These are phyloP conservation scores for Lipomyces japonicus DNA, from an alignment of 805 yeast genomes.

Conservation along the genomic window DNA sequence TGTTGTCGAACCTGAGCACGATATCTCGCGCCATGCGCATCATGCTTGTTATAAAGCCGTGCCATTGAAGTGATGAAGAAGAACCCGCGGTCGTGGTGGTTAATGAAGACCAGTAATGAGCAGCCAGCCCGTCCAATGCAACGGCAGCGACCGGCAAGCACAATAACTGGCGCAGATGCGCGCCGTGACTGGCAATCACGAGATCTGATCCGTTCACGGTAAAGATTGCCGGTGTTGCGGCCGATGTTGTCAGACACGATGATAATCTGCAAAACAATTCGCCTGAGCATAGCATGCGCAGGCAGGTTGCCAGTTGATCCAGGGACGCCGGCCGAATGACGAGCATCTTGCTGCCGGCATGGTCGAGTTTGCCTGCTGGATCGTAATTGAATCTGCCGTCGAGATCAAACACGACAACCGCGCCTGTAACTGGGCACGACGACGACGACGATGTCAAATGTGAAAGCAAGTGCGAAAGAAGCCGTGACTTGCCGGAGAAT, in stretches of 20 bases:
- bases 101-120: conserved; percentile 14
- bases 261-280: too few species aligned
- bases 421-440: background rate
- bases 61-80: background rate
- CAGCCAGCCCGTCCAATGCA: conserved; percentile 14
- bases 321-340: background rate
- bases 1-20: background rate
- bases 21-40: background rate
- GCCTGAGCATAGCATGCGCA: too few species aligned
- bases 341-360: background rate
- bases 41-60: background rate
- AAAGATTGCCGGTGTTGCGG: too few species aligned
- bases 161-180: background rate
- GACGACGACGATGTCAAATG: conserved; percentile 2
- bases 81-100: background rate
- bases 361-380: background rate
- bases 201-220: conserved; percentile 1
- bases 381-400: conserved; percentile 18
- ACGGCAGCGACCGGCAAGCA: conserved; percentile 1
- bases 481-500: conserved; percentile 19
- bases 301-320: background rate
- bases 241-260: too few species aligned
- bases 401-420: conserved; percentile 19
- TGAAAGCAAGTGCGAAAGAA: conserved; percentile 8
- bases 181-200: background rate